Percentiles rank a stretch among this genome's conserved stretches.
These are phyloP conservation scores for Hura crepitans DNA, from an alignment of 441 rosid species.

Conservation along the genomic window DNA sequence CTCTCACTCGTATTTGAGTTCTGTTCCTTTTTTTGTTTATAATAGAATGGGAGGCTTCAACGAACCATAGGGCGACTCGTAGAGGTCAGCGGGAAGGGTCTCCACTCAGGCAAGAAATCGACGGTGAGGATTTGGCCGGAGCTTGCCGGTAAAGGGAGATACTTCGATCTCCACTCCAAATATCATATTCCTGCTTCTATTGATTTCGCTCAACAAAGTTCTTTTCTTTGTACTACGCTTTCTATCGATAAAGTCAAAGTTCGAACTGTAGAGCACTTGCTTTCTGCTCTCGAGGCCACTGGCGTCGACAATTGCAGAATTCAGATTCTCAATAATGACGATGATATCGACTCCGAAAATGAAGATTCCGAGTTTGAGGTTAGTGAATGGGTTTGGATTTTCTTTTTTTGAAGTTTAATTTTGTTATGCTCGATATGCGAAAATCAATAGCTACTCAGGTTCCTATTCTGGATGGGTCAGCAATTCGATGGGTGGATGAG, in stretches of 20 bases:
- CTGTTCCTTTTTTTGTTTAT: neutral
- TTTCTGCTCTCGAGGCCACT: constrained; percentile 72
- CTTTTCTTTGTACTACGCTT: constrained; percentile 72
- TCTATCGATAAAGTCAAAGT: constrained; percentile 44
- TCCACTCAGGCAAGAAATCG: constrained; percentile 62
- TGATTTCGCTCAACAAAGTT: constrained; percentile 40
- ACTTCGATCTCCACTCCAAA: constrained; percentile 46
- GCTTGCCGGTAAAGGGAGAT: constrained; percentile 61
- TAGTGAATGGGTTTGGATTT: neutral
- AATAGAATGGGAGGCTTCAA: constrained; percentile 52
- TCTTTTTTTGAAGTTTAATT: neutral
- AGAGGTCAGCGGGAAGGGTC: constrained; percentile 40
- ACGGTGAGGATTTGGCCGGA: constrained; percentile 61
- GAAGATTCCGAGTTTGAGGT: constrained; percentile 60
- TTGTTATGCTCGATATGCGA: neutral
- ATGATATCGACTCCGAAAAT: constrained; percentile 11
- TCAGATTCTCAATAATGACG: constrained; percentile 28
- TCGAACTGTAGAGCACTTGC: constrained; percentile 80
- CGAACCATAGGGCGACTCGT: constrained; percentile 46
- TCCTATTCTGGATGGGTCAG: constrained; percentile 88
- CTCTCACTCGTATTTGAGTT: neutral
- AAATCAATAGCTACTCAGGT: constrained; percentile 37
- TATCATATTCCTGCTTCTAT: constrained; percentile 57
- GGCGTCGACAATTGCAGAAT: constrained; percentile 79
- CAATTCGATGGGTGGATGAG: constrained; percentile 62